Conservation (phyloP, 2,329 filamentous ascomycete species). For the Cercospora janseana region DNA sequence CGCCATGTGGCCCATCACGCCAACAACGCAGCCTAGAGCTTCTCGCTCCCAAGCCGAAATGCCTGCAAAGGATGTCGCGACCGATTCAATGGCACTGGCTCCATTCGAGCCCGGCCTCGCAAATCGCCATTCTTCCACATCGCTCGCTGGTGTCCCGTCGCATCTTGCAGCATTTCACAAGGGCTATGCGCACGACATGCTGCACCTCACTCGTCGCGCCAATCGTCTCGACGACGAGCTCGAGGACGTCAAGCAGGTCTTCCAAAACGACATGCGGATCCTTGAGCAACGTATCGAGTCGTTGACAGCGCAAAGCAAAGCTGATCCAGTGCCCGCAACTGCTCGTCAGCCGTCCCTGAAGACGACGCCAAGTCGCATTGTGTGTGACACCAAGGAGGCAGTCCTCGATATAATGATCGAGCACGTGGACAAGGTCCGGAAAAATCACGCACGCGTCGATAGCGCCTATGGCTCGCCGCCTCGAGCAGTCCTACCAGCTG, state of each 20-base stretch:
- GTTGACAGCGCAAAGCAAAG: not conserved
- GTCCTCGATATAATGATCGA: constrained; percentile 1
- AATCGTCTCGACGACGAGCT: constrained; percentile 14
- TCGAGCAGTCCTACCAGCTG: not conserved
- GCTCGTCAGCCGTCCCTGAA: constrained; percentile 12
- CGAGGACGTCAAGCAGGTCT: constrained; percentile 9
- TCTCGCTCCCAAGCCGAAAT: no score
- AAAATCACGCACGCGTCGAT: not conserved
- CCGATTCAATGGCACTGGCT: no score
- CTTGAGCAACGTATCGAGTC: constrained; percentile 13
- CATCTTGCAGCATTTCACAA: constrained; percentile 7
- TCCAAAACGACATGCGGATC: constrained; percentile 17
- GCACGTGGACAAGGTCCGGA: not conserved
- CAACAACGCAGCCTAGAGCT: no score
- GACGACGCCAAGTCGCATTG: not conserved
- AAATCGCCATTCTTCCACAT: not conserved
- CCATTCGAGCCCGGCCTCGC: no score
- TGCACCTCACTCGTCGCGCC: constrained; percentile 7
- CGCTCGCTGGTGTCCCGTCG: constrained; percentile 3
- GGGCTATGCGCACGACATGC: constrained; percentile 10
- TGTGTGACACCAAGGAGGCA: constrained; percentile 4
- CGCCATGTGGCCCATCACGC: no score
- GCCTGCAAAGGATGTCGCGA: no score
- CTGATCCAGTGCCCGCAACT: not conserved
- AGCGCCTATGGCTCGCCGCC: not conserved